A percentile compares a stretch with the other conserved stretches of the same genome.
Conservation (phyloP, 1,139 yeast species). For the Blastobotrys buckinghamii region DNA sequence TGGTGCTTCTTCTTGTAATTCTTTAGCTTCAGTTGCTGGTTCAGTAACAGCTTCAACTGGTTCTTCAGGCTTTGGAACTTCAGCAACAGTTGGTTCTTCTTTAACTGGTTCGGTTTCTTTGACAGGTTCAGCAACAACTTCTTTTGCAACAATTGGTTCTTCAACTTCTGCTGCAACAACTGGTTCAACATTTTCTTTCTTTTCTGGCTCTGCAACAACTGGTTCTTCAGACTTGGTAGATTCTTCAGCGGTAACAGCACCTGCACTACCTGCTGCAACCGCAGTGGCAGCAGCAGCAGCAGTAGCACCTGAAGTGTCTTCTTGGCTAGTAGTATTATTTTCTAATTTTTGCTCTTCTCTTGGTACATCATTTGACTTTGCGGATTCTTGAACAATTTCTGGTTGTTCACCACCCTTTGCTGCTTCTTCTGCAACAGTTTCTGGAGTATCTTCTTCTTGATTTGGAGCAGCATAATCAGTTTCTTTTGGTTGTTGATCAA, state of each 20-base stretch:
- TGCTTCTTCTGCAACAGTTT: conserved; percentile 5
- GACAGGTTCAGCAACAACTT: conserved; percentile 8
- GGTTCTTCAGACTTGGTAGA: too few species aligned
- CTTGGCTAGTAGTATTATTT: too few species aligned
- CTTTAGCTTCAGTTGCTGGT: conserved; percentile 4
- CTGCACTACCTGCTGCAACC: neutral
- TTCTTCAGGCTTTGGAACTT: too few species aligned
- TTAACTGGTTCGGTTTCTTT: neutral
- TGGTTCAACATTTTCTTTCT: neutral
- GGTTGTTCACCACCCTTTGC: conserved; percentile 1
- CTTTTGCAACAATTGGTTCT: too few species aligned
- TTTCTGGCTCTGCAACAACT: conserved; percentile 11
- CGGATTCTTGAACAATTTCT: too few species aligned
- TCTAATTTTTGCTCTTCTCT: too few species aligned
- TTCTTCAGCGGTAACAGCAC: neutral
- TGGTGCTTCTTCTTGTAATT: conserved; percentile 5
- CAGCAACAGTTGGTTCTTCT: conserved; percentile 6
- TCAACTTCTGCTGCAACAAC: too few species aligned
- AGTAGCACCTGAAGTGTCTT: neutral
- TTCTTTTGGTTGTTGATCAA: conserved; percentile 1
- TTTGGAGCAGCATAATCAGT: conserved; percentile 11
- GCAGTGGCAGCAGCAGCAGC: conserved; percentile 8
- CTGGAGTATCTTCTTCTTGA: conserved; percentile 9
- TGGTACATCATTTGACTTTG: too few species aligned
- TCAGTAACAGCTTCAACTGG: conserved; percentile 12